phyloP scores from a whole-genome alignment of 805 yeast species.

The Zygoascus flipseniorum region DNA sequence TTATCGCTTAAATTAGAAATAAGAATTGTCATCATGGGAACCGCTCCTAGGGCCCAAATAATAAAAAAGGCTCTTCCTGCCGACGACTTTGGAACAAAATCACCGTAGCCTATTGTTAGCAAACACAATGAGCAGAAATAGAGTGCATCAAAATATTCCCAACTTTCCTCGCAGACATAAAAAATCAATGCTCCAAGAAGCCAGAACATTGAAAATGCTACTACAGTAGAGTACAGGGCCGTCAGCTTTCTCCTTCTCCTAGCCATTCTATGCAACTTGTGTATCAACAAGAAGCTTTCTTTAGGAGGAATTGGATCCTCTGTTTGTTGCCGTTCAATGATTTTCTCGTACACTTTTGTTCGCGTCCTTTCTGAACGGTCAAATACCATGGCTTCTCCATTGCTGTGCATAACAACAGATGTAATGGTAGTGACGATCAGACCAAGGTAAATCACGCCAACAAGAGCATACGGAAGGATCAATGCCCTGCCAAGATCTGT shows the following conservation, averaged over 20 bases:
- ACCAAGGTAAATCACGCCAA: conserved; percentile 69
- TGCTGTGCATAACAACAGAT: conserved; percentile 50
- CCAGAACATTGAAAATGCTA: conserved; percentile 46
- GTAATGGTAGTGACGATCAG: conserved; percentile 63
- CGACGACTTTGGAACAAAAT: conserved; percentile 49
- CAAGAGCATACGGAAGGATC: conserved; percentile 52
- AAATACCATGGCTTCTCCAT: conserved; percentile 58
- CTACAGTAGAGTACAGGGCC: conserved; percentile 37
- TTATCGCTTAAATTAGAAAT: conserved; percentile 66
- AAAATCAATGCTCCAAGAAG: conserved; percentile 66
- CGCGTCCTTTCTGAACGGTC: conserved; percentile 52
- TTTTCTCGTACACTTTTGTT: conserved; percentile 23
- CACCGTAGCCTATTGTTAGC: conserved; percentile 82
- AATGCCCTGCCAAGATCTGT: conserved; percentile 48
- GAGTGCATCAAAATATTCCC: conserved; percentile 65
- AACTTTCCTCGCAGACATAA: conserved; percentile 45
- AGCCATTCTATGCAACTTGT: conserved; percentile 35
- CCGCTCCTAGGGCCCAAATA: conserved; percentile 73
- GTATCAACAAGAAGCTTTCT: conserved; percentile 50
- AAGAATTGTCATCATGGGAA: conserved; percentile 79
- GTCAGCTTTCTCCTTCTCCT: conserved; percentile 3
- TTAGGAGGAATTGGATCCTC: conserved; percentile 16
- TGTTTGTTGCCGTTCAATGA: conserved; percentile 1
- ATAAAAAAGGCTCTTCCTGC: conserved; percentile 70
- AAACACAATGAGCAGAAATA: conserved; percentile 72